phyloP scores from a whole-genome alignment of 345 rosid species.

The Syzygium aqueum region DNA sequence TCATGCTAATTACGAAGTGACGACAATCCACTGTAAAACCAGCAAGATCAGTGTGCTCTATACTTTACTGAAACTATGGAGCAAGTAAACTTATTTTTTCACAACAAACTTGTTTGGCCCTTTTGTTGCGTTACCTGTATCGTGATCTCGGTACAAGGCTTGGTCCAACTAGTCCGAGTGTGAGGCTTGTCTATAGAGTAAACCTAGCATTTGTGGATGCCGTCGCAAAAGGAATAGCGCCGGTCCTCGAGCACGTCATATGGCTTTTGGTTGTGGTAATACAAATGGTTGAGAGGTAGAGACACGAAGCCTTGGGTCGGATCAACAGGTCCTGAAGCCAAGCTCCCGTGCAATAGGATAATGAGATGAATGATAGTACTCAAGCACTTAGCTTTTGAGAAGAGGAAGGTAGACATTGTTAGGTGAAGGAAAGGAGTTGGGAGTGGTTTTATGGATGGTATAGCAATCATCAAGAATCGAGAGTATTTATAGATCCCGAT shows the following conservation, averaged over 20 bases:
- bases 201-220: constrained; percentile 13
- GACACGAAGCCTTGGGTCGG: constrained; percentile 1
- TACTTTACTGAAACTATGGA: not conserved
- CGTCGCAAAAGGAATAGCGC: constrained; percentile 6
- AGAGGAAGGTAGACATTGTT: not conserved
- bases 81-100: not conserved
- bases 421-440: not conserved
- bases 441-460: not conserved
- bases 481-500: no score
- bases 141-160: constrained; percentile 12
- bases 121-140: constrained; percentile 3
- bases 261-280: constrained; percentile 11
- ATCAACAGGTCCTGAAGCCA: not conserved
- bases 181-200: constrained; percentile 19
- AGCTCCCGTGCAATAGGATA: not conserved
- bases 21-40: not conserved
- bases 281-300: constrained; percentile 1
- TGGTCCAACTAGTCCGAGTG: constrained; percentile 1
- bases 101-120: not conserved
- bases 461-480: no score
- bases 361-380: not conserved
- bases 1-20: not conserved
- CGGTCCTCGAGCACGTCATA: constrained; percentile 2
- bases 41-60: not conserved
- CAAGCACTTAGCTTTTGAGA: not conserved